Base-by-base conservation (phyloP, 257 asterid species). In the Primulina eburnea region DNA sequence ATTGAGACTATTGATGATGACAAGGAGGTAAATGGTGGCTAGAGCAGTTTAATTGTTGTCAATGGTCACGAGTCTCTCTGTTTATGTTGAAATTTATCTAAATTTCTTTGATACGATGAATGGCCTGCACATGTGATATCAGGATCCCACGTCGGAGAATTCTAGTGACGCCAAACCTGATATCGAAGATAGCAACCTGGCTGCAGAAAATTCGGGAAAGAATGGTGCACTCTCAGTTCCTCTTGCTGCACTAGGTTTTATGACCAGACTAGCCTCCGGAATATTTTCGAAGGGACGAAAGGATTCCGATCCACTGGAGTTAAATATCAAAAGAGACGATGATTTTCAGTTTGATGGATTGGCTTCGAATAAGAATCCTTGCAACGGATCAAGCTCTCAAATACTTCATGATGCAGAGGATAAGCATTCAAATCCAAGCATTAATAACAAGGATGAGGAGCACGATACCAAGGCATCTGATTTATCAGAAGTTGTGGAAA, bases 211-310 rank as follows among this genome's bases (percentile, higher is more conserved):
- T 78, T 86, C 96, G 61, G 96, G 88, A 64, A 83, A 72, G 71
- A 85, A 75, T 75, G 97, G 92, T 66, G 89, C 93, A 74, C 89
- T 92, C 67, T 81, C 98, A 56, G 76, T 88, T 78, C 95, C 97
- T 73, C 79, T 87, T 43, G 98, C 99, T 80, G 97, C 99, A 74
- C 73, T 94, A 64, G 98, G 96, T 68, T 92, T 86, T 79, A 77
- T 94, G 81, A 84, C 95, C 74, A 85, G 96, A 84, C 73, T 92
- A 74, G 98, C 98, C 68, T 83, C 95, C 35, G 96, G 98, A 73
- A 88, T 94, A 81, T 86, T 94, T 81, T 88, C 95, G 38, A 94
- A 92, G 82, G 92, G 92, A 68, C 84, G 82, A 61, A 86, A 76
- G 73, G 79, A 37, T 40, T 72, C 74, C 9, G 95, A 88, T 71